These are phyloP conservation scores for Pigoraptor vietnamica DNA, from an alignment of 78 protist genomes.

Conservation along the genomic window DNA sequence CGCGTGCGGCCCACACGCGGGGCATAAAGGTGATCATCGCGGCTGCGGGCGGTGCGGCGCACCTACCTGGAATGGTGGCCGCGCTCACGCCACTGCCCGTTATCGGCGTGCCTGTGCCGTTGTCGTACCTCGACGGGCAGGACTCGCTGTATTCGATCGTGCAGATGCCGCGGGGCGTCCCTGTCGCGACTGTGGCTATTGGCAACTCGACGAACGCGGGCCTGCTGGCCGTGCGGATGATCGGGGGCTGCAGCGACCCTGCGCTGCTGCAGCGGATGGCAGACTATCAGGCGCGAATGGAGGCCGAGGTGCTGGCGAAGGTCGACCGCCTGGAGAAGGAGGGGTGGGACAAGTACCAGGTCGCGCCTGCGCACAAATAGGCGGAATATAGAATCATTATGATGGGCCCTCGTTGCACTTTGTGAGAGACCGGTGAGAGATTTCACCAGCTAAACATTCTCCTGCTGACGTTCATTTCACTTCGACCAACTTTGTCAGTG, in stretches of 20 bases:
- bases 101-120: conserved; percentile 83
- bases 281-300: conserved; percentile 1
- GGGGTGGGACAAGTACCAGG: conserved; percentile 26
- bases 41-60: conserved; percentile 86
- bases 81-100: conserved; percentile 88
- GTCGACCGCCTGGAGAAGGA: conserved; percentile 15
- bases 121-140: conserved; percentile 52
- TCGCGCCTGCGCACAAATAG: background rate
- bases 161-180: conserved; percentile 70
- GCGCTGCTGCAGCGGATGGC: background rate
- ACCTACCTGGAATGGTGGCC: conserved; percentile 89
- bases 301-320: conserved; percentile 39
- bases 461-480: too few relatives aligned
- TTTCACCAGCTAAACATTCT: too few relatives aligned
- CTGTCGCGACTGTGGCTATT: conserved; percentile 75
- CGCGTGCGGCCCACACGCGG: conserved; percentile 61
- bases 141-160: conserved; percentile 78
- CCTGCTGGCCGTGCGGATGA: conserved; percentile 55
- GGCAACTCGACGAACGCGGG: conserved; percentile 67
- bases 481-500: too few relatives aligned
- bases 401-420: too few relatives aligned
- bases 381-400: too few relatives aligned
- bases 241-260: background rate
- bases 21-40: conserved; percentile 67
- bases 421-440: too few relatives aligned